phyloP scores from a whole-genome alignment of 306 rosid species.

The Quercus agrifolia region DNA sequence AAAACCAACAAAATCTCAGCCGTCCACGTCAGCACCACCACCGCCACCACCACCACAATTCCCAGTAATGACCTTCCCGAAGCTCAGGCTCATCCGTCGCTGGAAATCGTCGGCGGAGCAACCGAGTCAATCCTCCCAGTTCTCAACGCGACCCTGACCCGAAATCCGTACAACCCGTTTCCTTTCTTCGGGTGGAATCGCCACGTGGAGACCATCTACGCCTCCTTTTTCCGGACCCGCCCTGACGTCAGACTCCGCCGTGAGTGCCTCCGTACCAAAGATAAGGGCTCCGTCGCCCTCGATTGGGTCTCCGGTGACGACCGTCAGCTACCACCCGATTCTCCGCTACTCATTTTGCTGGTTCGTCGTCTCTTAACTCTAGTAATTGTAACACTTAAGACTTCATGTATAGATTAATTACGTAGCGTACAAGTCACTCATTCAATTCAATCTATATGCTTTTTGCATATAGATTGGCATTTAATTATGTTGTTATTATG shows the following conservation, averaged over 20 bases:
- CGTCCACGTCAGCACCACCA: constrained; percentile 17
- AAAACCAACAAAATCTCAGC: not conserved
- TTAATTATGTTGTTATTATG: not conserved
- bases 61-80: not conserved
- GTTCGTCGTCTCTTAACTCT: constrained; percentile 28
- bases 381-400: not conserved
- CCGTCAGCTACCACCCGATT: constrained; percentile 34
- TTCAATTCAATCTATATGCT: too few species aligned
- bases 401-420: too few species aligned
- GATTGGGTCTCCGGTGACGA: constrained; percentile 85
- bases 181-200: constrained; percentile 55
- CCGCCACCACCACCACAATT: constrained; percentile 21
- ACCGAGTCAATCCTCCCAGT: constrained; percentile 47
- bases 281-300: constrained; percentile 69
- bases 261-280: constrained; percentile 59
- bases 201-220: constrained; percentile 85
- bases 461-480: not conserved
- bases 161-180: constrained; percentile 47
- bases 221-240: constrained; percentile 60
- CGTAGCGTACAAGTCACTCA: too few species aligned
- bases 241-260: constrained; percentile 69
- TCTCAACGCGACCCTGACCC: constrained; percentile 27
- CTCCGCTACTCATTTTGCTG: constrained; percentile 81
- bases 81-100: constrained; percentile 42
- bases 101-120: constrained; percentile 65